Conservation (phyloP, 2,329 filamentous ascomycete genomes). For the Paraphoma sp. region DNA sequence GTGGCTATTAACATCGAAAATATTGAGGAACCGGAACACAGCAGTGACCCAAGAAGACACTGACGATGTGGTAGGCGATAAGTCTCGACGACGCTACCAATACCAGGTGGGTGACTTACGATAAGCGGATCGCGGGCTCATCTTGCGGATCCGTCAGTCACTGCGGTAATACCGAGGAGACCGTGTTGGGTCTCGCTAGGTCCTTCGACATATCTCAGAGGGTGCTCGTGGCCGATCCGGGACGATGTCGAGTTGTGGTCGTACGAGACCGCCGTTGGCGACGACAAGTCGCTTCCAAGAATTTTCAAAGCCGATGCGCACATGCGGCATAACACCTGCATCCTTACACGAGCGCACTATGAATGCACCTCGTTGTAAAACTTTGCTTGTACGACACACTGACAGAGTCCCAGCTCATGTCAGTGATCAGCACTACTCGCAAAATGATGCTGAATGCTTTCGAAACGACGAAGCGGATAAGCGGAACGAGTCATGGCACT, state of each 20-base stretch:
- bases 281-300: neutral
- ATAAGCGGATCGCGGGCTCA: too few species aligned
- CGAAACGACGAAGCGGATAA: neutral
- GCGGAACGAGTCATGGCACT: slow-evolving; percentile 20
- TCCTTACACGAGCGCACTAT: neutral
- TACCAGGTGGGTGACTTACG: too few species aligned
- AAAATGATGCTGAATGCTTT: neutral
- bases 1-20: too few species aligned
- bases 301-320: neutral
- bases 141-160: too few species aligned
- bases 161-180: too few species aligned
- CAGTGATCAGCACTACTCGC: slow-evolving; percentile 4
- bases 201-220: neutral
- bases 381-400: neutral
- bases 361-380: neutral
- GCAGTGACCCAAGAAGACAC: too few species aligned
- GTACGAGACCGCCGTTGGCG: neutral
- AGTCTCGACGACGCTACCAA: too few species aligned
- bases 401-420: neutral
- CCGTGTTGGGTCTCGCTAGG: too few species aligned
- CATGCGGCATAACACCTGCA: neutral
- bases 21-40: too few species aligned
- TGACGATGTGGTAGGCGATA: too few species aligned
- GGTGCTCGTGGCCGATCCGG: neutral
- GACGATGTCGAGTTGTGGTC: neutral